Base-by-base conservation (phyloP, 192 early-diverging fungal genomes). In the Entomortierella parvispora region DNA sequence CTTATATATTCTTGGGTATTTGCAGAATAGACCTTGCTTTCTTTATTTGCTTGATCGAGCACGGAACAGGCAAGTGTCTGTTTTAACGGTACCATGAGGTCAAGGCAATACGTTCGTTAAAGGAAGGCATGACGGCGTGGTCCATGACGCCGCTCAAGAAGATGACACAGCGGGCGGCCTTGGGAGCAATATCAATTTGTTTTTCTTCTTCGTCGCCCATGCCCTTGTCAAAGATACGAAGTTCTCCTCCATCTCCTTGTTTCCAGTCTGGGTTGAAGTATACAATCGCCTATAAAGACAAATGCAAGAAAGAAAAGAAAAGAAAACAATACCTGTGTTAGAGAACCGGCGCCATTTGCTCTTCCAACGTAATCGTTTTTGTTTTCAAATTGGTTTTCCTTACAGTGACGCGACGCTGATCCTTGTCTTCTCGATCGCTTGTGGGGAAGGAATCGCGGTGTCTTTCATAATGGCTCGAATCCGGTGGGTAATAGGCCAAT, bases 381-480 rank as follows among this genome's bases (percentile, higher is more conserved):
- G n/a, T n/a, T n/a, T n/a, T n/a, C n/a, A n/a, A n/a, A n/a, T n/a
- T n/a, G n/a, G n/a, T n/a, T n/a, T n/a, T n/a, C 29, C 65, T 32
- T 77, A 77, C 74, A 1, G 88, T 88, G 23, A 88, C 80, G 17
- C 88, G 82, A 15, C 88, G 71, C 62, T 90, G 88, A 17, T 82
- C 77, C 12, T 51, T 37, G 55, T 90, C 88, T 0, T 56, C 68
- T 3, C 47, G 65, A 54, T 87, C 84, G 22, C 83, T 82, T 11
- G 74, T 82, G 15, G 88, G 88, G 51, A 90, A 83, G 0, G 86
- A 86, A 57, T 90, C 88, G 18, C 88, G 66, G 50, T 90, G 88
- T 17, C 81, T 53, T 60, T 86, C 82, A 62, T 86, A 86, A 17
- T 77, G 77, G 26, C 79, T 83, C 11, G 76, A 70, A 15, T 81